phyloP scores from a whole-genome alignment of 805 yeast genomes.

The Ogataea nonfermentans region DNA sequence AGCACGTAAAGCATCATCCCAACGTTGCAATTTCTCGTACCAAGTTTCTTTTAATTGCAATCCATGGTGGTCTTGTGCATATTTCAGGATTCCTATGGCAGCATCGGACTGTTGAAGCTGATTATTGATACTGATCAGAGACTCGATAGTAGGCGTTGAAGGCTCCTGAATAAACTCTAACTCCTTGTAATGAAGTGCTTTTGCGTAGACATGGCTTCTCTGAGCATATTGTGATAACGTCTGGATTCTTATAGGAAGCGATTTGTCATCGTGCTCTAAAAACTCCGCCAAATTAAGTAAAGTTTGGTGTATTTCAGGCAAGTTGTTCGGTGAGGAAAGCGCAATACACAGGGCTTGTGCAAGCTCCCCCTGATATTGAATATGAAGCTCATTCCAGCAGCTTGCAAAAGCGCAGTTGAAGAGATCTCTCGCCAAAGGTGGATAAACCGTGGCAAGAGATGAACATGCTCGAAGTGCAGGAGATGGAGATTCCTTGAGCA shows the following conservation, averaged over 20 bases:
- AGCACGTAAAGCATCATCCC: conserved; percentile 97
- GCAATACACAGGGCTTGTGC: conserved; percentile 85
- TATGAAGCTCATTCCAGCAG: conserved; percentile 90
- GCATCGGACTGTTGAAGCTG: conserved; percentile 97
- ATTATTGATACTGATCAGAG: conserved; percentile 87
- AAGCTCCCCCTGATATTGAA: conserved; percentile 85
- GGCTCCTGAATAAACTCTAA: conserved; percentile 93
- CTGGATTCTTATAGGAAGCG: conserved; percentile 86
- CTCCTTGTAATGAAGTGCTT: conserved; percentile 94
- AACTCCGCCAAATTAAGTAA: conserved; percentile 88
- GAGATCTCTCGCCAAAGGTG: conserved; percentile 83
- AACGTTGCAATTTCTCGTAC: conserved; percentile 94
- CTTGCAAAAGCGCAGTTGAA: conserved; percentile 94
- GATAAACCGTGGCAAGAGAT: conserved; percentile 78
- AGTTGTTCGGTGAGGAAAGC: conserved; percentile 82
- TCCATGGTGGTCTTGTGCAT: conserved; percentile 88
- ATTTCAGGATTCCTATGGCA: conserved; percentile 92
- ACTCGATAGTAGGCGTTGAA: conserved; percentile 85
- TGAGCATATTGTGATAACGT: conserved; percentile 91
- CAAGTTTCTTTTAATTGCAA: conserved; percentile 93
- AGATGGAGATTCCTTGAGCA: conserved; percentile 89
- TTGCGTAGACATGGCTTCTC: conserved; percentile 95
- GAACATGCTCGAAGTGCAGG: conserved; percentile 94
- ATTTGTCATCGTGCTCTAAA: conserved; percentile 96
- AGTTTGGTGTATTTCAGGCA: conserved; percentile 93